These are phyloP conservation scores for Datura wrightii DNA, from an alignment of 257 asterid species.

Conservation along the genomic window DNA sequence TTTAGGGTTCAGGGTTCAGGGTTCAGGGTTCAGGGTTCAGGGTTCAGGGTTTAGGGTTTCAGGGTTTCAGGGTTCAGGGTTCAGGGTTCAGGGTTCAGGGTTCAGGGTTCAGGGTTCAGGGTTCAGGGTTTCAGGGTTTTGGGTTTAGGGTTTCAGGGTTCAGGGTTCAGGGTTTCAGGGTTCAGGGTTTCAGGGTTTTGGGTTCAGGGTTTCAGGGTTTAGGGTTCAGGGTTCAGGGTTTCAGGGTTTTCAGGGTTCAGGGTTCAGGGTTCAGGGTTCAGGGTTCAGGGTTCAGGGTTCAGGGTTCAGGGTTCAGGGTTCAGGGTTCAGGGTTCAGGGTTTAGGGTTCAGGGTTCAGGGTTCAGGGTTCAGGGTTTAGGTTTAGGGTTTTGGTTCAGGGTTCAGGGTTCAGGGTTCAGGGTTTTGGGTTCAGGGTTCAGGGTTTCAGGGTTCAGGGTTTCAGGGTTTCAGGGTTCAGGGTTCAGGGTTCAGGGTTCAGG, in stretches of 20 bases:
- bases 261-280: neutral
- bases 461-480: constrained; percentile 30
- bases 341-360: constrained; percentile 10
- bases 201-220: constrained; percentile 43
- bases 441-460: constrained; percentile 33
- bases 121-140: constrained; percentile 34
- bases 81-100: constrained; percentile 32
- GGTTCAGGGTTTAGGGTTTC: no score
- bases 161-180: constrained; percentile 35
- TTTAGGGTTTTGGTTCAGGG: neutral
- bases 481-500: constrained; percentile 33
- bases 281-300: no score
- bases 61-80: constrained; percentile 40
- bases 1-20: no score
- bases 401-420: constrained; percentile 39
- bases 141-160: constrained; percentile 28
- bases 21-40: no score
- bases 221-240: constrained; percentile 42
- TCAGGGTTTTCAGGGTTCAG: constrained; percentile 31
- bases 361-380: constrained; percentile 19
- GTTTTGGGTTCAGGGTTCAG: constrained; percentile 33
- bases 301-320: neutral
- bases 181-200: constrained; percentile 27
- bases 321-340: neutral
- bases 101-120: constrained; percentile 10